Evolutionary conservation across 306 rosid species (phyloP).

Genomic region (Cucurbita argyrosperma): DNA sequence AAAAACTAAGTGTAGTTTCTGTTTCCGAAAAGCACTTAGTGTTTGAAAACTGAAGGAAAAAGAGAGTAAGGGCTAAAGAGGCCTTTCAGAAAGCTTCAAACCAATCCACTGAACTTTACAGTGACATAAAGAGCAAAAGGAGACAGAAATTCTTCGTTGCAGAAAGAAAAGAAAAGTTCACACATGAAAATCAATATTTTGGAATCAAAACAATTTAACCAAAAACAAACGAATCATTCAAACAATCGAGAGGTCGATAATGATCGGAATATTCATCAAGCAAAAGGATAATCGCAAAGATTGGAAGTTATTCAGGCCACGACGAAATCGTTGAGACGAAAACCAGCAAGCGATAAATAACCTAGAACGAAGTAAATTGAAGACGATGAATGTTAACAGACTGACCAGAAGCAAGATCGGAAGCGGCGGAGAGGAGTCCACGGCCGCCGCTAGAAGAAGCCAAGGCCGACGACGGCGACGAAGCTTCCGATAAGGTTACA

Average conservation of each 20-base stretch:
- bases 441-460: not conserved
- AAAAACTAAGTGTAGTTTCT: not conserved
- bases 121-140: not conserved
- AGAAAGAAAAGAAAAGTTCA: not conserved
- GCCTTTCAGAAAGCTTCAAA: not conserved
- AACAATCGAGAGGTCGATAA: not conserved
- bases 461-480: not conserved
- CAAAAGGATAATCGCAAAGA: not conserved
- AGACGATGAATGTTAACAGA: not conserved
- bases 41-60: not conserved
- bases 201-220: not conserved
- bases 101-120: not conserved
- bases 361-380: not conserved
- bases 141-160: slow-evolving; percentile 3
- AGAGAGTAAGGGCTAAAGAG: not conserved
- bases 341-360: not conserved
- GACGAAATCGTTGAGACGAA: not conserved
- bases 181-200: not conserved
- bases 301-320: not conserved
- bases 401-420: not conserved
- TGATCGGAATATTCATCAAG: not conserved
- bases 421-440: not conserved
- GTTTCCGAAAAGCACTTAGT: not conserved
- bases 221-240: not conserved
- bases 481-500: not conserved